phyloP scores from a whole-genome alignment of 257 asterid genomes.

The Capsicum pubescens region DNA sequence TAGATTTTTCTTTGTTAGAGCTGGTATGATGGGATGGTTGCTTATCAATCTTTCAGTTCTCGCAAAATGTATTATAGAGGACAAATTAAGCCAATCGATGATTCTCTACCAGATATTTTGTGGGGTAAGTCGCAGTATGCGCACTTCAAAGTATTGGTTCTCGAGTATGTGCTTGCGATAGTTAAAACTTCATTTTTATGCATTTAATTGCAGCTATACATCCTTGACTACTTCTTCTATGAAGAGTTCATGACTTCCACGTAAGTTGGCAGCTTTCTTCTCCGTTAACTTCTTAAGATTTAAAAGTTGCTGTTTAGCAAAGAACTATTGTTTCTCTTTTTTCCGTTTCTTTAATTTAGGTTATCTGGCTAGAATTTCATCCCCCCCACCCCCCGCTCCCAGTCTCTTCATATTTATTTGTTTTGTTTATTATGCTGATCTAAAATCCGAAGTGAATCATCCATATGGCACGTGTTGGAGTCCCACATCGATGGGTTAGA shows the following conservation, averaged over 20 bases:
- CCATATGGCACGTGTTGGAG: background rate
- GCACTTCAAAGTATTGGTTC: conserved; percentile 10
- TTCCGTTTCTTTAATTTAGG: background rate
- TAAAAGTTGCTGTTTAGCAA: background rate
- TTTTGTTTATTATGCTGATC: conserved; percentile 19
- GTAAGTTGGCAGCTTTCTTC: conserved; percentile 55
- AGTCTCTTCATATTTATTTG: background rate
- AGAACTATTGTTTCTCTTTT: background rate
- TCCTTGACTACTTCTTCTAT: conserved; percentile 82
- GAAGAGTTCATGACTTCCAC: conserved; percentile 99
- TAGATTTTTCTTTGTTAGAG: conserved; percentile 97
- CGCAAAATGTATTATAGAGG: conserved; percentile 68
- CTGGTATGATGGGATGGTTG: conserved; percentile 99
- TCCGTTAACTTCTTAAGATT: background rate
- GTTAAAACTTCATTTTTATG: conserved; percentile 27
- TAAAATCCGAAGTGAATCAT: background rate
- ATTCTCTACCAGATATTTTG: conserved; percentile 87
- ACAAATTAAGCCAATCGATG: conserved; percentile 73
- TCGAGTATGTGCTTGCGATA: conserved; percentile 28
- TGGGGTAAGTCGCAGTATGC: conserved; percentile 50
- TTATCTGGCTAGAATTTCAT: background rate
- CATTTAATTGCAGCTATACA: conserved; percentile 68
- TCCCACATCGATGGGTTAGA: no score
- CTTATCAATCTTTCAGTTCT: conserved; percentile 96
- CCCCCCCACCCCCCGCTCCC: background rate